Base-by-base conservation (phyloP, 495 filamentous ascomycete species). In the Haplographium delicatum region DNA sequence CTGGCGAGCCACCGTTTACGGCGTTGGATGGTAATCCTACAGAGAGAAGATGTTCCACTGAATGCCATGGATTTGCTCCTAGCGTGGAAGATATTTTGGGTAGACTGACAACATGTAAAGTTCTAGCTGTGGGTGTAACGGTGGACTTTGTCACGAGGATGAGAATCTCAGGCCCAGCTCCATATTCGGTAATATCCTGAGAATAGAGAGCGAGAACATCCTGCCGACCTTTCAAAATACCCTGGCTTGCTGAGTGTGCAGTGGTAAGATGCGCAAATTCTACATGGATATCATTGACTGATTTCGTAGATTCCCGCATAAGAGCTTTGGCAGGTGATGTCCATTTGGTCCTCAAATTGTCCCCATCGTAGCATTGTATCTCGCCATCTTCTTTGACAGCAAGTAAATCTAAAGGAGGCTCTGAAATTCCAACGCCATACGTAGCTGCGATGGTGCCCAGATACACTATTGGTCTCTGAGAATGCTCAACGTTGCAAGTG, bases 321-420 rank as follows among this genome's bases (percentile, higher is more conserved):
- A 63, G 15, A 15, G 58, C 58, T 30, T 23, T 41, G 0, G 51
- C 41, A 25, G 57, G 54, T 5, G 58, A 63, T 11, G 48, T 51
- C 61, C 61, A 62, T 78, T 73, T 56, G 73, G 73, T 18, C 70
- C 68, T 8, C 9, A 63, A 41, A 20, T 8, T 50, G 5, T 61
- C 46, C 2, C 54, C 54, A 40, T 56, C 52, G 30, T 83, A 73
- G 42, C 74, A 79, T 31, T 73, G 70, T 35, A 84, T 69, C 49
- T 76, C 45, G 24, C 72, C 68, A 53, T 67, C 55, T 34, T 58
- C 35, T 26, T 68, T 58, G 19, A 68, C 48, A n/a, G 64, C 53
- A 19, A 71, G 40, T 8, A 71, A 51, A 41, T 68, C 59, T 6
- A 15, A 27, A 22, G 20, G 56, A 20, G 24, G 7, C 11, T 26